Evolutionary conservation across 176 grass and related monocot species (phyloP), one percentile per base, ranked within the genome.

Genomic region (Dactylis glomerata): DNA sequence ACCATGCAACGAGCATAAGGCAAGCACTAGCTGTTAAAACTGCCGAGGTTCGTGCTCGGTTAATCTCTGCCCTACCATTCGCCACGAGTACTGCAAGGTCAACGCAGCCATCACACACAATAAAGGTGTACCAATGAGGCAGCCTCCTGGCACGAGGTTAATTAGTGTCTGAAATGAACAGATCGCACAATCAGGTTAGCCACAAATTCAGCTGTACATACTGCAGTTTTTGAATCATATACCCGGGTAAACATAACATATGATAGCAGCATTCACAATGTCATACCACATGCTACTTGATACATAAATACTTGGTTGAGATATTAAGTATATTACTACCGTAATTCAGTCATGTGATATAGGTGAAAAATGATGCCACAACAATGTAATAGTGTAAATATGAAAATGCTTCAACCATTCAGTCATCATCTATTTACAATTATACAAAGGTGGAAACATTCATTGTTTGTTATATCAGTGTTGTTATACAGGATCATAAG

Each of bases 131-230:
- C 91, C 93, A 58, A 93, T 46, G 30, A 90, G 40, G 81, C 96
- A 99, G 62, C 96, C 93, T 13, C 89, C 93, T 4, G 96, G 93
- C 24, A 81, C 89, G 64, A 99, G 91, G 79, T 96, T 99, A 51
- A 96, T 67, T 40, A 99, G 66, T 47, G 93, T 99, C 96, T 99
- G 93, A 83, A 89, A 86, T 80, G 66, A 85, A 89, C 23, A 77
- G 20, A 57, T 5, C 45, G 33, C 10, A 67, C 55, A 67, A 22
- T 70, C 61, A 59, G 47, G 80, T 45, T 59, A 84, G 28, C 47
- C 26, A n/a, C 46, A 86, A 38, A 19, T 59, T 71, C 72, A 78
- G 41, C 33, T 52, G 26, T 79, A 74, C 49, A 56, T 78, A 55
- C 1, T 56, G 73, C 49, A 46, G 27, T 28, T 26, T 79, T 24